Evolutionary conservation across 306 rosid genomes (phyloP).

Genomic region (Prinsepia uniflora): DNA sequence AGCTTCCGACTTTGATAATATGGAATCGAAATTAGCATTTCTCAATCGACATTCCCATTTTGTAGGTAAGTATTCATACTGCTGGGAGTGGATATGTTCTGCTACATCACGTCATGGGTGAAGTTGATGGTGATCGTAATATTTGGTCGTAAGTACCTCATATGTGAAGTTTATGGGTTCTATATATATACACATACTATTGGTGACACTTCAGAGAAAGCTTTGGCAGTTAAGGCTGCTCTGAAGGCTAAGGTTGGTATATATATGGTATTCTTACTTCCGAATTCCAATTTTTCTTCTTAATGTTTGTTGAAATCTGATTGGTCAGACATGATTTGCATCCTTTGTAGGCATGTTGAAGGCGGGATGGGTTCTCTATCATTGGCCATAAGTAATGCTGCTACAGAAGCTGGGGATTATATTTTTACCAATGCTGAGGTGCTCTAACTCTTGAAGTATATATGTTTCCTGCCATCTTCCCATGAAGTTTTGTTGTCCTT

Average conservation of each 20-base stretch:
- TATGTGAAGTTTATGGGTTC: background rate
- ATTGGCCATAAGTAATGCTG: slow-evolving; percentile 71
- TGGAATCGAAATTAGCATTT: background rate
- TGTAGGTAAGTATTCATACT: slow-evolving; percentile 57
- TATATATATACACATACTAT: too few species aligned
- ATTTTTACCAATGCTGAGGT: slow-evolving; percentile 37
- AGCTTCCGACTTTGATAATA: background rate
- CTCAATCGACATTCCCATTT: slow-evolving; percentile 9
- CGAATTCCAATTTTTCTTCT: too few species aligned
- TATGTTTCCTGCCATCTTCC: background rate
- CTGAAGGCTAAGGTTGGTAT: too few species aligned
- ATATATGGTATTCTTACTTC: background rate
- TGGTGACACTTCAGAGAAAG: too few species aligned
- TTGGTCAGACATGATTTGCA: slow-evolving; percentile 1
- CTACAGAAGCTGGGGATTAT: slow-evolving; percentile 73
- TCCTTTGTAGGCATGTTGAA: slow-evolving; percentile 68
- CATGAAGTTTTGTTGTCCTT: background rate
- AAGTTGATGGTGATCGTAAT: slow-evolving; percentile 66
- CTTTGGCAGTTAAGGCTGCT: too few species aligned
- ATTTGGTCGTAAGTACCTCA: slow-evolving; percentile 79
- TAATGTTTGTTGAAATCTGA: background rate
- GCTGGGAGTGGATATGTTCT: slow-evolving; percentile 81
- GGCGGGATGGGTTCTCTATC: slow-evolving; percentile 99
- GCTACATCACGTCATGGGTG: slow-evolving; percentile 85
- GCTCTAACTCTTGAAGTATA: background rate